Evolutionary conservation across 768 basidiomycete genomes (phyloP).

Genomic region (Crepidotus variabilis): DNA sequence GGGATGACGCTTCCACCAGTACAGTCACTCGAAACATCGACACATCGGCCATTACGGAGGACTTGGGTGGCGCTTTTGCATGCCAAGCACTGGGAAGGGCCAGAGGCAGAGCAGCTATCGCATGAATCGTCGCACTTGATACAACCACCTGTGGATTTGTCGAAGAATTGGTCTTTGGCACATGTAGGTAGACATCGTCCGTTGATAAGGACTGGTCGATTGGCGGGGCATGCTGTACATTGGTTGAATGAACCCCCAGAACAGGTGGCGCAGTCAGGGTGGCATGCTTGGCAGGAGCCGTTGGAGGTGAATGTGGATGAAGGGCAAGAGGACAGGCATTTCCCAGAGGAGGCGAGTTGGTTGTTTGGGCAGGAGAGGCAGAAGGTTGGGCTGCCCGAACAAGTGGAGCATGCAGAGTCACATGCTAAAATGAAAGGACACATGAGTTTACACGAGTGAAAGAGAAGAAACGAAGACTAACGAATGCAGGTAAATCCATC

Average conservation of each 20-base stretch:
- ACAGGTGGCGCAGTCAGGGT: constrained; percentile 80
- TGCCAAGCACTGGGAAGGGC: constrained; percentile 66
- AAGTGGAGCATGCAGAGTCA: constrained; percentile 68
- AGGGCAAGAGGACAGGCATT: constrained; percentile 72
- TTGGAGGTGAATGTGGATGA: constrained; percentile 62
- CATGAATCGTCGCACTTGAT: constrained; percentile 70
- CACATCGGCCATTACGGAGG: constrained; percentile 63
- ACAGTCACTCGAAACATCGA: constrained; percentile 28
- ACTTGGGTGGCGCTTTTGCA: constrained; percentile 65
- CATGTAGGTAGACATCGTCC: constrained; percentile 80
- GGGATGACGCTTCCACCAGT: constrained; percentile 60
- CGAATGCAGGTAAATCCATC: constrained; percentile 71
- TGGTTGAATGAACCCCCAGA: constrained; percentile 69
- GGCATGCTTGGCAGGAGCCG: constrained; percentile 67
- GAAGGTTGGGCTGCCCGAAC: constrained; percentile 61
- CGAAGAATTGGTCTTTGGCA: constrained; percentile 64
- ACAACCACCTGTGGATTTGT: constrained; percentile 57
- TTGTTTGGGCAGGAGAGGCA: constrained; percentile 71
- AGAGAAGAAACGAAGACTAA: constrained; percentile 17
- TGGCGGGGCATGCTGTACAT: constrained; percentile 66
- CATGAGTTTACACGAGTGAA: neutral
- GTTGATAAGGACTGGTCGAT: constrained; percentile 65
- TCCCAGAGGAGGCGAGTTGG: constrained; percentile 64
- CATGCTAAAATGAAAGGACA: constrained; percentile 41
- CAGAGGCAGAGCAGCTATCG: constrained; percentile 71